phyloP scores from a whole-genome alignment of 1,284 basidiomycete species.

The Ganoderma multipileum region DNA sequence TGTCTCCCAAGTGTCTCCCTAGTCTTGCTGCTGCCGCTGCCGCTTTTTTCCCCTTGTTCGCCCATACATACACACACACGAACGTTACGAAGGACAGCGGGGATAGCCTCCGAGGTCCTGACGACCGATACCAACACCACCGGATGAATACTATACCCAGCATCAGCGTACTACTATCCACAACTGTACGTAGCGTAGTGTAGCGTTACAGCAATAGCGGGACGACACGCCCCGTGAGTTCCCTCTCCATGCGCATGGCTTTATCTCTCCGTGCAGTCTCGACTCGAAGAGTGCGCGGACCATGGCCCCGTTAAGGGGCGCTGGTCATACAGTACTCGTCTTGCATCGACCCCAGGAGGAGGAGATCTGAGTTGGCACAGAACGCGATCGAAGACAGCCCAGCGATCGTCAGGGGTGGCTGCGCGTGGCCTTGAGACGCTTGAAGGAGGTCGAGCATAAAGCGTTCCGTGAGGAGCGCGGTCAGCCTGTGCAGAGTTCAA shows the following conservation, averaged over 20 bases:
- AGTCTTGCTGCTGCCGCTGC: neutral
- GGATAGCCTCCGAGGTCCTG: neutral
- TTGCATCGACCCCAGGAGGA: neutral
- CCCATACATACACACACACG: neutral
- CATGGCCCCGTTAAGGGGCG: neutral
- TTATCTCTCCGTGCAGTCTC: too few species aligned
- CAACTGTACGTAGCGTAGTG: neutral
- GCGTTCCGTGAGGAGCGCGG: conserved; percentile 13
- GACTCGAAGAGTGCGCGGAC: too few species aligned
- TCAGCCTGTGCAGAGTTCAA: conserved; percentile 2
- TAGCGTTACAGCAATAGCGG: neutral
- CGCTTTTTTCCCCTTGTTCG: neutral
- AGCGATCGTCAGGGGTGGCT: neutral
- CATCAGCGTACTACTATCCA: neutral
- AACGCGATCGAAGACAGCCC: neutral
- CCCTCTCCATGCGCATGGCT: neutral
- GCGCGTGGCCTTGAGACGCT: neutral
- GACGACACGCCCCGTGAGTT: neutral
- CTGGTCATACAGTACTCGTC: neutral
- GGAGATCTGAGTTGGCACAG: neutral
- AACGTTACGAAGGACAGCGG: neutral
- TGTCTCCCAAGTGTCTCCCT: neutral
- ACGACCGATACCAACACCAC: neutral
- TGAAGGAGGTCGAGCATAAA: conserved; percentile 20
- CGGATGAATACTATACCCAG: neutral